A percentile compares a stretch with the other conserved stretches of the same genome.
Conservation (phyloP, 2,329 filamentous ascomycete species). For the Blumeriella jaapii region DNA sequence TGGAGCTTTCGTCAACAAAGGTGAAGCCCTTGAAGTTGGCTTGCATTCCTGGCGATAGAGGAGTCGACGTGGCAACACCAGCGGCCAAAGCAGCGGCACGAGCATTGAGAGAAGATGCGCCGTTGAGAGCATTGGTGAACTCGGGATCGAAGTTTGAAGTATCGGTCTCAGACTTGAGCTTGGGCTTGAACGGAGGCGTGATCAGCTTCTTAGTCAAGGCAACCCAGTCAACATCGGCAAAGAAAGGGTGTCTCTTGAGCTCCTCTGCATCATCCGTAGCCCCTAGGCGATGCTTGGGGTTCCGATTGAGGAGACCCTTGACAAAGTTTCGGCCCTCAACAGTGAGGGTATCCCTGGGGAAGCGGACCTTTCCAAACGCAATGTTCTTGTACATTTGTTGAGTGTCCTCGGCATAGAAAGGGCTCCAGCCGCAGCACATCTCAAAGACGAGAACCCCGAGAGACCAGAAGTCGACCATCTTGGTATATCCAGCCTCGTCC, state of each 20-base stretch:
- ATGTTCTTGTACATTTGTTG: conserved; percentile 99
- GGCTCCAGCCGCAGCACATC: conserved; percentile 99
- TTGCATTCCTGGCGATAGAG: conserved; percentile 88
- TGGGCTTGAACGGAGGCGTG: conserved; percentile 93
- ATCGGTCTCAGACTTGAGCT: conserved; percentile 89
- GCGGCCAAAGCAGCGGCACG: conserved; percentile 77
- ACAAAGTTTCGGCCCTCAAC: conserved; percentile 96
- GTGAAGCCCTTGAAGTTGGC: conserved; percentile 98
- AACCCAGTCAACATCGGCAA: conserved; percentile 87
- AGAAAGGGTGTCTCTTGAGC: conserved; percentile 89
- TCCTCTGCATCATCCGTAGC: conserved; percentile 87
- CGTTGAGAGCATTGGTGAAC: conserved; percentile 89
- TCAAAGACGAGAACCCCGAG: conserved; percentile 95
- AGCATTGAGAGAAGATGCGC: conserved; percentile 79
- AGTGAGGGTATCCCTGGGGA: conserved; percentile 87
- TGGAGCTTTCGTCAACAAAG: conserved; percentile 93
- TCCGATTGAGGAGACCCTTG: conserved; percentile 92
- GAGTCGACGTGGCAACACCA: conserved; percentile 81
- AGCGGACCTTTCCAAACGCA: conserved; percentile 94
- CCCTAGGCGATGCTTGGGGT: conserved; percentile 88
- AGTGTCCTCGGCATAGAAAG: conserved; percentile 97
- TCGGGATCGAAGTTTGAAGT: conserved; percentile 98
- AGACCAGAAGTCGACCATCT: conserved; percentile 99
- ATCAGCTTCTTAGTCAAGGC: conserved; percentile 81
- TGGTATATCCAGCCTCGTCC: conserved; percentile 95